phyloP scores from a whole-genome alignment of 1,284 basidiomycete genomes.

The Naganishia albida region DNA sequence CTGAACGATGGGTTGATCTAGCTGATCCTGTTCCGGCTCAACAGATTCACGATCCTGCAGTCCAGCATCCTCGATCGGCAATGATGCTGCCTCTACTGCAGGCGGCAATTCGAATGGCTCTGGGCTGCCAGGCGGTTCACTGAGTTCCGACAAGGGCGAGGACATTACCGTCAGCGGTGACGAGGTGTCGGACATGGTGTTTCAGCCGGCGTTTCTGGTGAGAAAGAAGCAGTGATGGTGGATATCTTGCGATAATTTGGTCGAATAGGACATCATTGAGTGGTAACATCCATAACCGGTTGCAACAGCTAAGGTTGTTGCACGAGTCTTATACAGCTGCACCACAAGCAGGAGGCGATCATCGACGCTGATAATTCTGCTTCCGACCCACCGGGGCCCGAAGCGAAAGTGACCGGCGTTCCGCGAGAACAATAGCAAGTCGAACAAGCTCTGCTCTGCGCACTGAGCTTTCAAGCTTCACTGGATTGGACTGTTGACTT shows the following conservation, averaged over 20 bases:
- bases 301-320: no score
- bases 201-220: slow-evolving; percentile 21
- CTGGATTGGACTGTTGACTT: no score
- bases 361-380: slow-evolving; percentile 6
- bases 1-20: background rate
- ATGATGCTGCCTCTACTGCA: background rate
- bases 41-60: background rate
- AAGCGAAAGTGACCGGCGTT: background rate
- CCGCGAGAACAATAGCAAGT: slow-evolving; percentile 18
- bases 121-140: slow-evolving; percentile 19
- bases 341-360: slow-evolving; percentile 10
- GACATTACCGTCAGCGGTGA: slow-evolving; percentile 27
- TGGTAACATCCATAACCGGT: background rate
- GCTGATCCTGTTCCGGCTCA: background rate
- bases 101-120: slow-evolving; percentile 11
- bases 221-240: background rate
- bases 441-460: background rate
- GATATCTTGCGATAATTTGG: background rate
- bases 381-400: slow-evolving; percentile 14
- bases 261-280: slow-evolving; percentile 21
- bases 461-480: no score
- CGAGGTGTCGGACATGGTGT: slow-evolving; percentile 24
- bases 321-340: no score
- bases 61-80: background rate
- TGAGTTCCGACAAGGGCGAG: slow-evolving; percentile 23